A percentile compares a stretch with the other conserved stretches of the same genome.
phyloP scores from a whole-genome alignment of 257 asterid genomes.

The Solanum chmielewskii region DNA sequence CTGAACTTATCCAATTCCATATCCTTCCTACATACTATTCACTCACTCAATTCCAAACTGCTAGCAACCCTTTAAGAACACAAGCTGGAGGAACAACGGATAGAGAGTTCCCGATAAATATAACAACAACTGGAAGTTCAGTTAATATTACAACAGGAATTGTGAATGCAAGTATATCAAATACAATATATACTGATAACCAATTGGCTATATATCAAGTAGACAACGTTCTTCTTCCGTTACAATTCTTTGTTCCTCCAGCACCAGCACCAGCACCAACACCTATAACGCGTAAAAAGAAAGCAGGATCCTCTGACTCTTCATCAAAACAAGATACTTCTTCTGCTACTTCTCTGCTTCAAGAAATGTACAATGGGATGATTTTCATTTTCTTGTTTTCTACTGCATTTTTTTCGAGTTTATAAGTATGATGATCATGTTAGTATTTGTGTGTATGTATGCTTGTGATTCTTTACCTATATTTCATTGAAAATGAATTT shows the following conservation, averaged over 20 bases:
- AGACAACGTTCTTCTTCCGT: constrained; percentile 40
- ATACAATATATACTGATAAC: constrained; percentile 25
- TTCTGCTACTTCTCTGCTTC: constrained; percentile 5
- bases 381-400: neutral
- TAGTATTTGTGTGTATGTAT: neutral
- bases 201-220: constrained; percentile 44
- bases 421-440: neutral
- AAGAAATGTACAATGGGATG: neutral
- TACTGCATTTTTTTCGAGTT: neutral
- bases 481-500: neutral
- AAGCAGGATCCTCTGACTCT: neutral
- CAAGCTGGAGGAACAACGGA: constrained; percentile 35
- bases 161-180: constrained; percentile 30
- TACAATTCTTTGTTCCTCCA: constrained; percentile 24
- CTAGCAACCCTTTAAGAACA: constrained; percentile 39
- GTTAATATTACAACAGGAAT: constrained; percentile 41
- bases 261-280: constrained; percentile 47
- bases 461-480: neutral
- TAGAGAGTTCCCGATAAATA: constrained; percentile 26
- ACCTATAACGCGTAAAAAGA: constrained; percentile 19
- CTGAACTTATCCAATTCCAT: constrained; percentile 35
- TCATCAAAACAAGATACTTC: constrained; percentile 2
- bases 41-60: constrained; percentile 34
- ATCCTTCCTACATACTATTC: constrained; percentile 25
- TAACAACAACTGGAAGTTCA: constrained; percentile 26